Evolutionary conservation across 2,329 filamentous ascomycete species (phyloP).

Genomic region (Trichoderma pleuroti): DNA sequence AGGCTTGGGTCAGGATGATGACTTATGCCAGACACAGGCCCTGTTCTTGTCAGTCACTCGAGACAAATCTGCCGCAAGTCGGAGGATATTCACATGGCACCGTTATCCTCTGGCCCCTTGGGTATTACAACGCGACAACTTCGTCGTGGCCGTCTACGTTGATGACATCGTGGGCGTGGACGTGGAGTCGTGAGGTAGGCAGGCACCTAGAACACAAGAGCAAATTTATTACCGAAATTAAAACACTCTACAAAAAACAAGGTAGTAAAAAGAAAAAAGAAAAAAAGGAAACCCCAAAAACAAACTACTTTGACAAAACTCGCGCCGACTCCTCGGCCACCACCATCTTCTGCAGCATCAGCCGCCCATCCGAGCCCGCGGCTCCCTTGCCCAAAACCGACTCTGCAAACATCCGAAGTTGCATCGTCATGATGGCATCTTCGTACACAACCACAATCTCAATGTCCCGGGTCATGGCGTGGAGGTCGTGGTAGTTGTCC

Average conservation of each 20-base stretch:
- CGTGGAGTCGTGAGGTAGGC: too few relatives aligned
- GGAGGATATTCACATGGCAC: too few relatives aligned
- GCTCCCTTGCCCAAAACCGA: background rate
- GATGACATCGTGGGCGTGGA: too few relatives aligned
- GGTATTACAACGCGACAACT: too few relatives aligned
- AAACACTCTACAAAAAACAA: background rate
- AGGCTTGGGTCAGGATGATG: too few relatives aligned
- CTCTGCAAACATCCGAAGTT: slow-evolving; percentile 9
- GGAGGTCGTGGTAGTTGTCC: slow-evolving; percentile 14
- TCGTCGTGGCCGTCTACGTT: too few relatives aligned
- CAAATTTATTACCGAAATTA: background rate
- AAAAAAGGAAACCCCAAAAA: background rate
- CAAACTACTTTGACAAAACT: background rate
- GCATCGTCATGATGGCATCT: slow-evolving; percentile 3
- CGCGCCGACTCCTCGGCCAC: background rate
- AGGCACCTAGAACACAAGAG: too few relatives aligned
- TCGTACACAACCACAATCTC: slow-evolving; percentile 9
- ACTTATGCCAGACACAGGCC: too few relatives aligned
- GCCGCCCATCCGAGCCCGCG: background rate
- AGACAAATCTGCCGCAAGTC: too few relatives aligned
- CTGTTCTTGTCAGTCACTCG: too few relatives aligned
- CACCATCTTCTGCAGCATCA: slow-evolving; percentile 9
- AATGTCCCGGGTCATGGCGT: background rate
- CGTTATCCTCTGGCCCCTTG: too few relatives aligned
- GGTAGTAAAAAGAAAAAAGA: background rate